These are phyloP conservation scores for Bipolaris gigantea DNA, from an alignment of 2,329 filamentous ascomycete species.

Conservation along the genomic window DNA sequence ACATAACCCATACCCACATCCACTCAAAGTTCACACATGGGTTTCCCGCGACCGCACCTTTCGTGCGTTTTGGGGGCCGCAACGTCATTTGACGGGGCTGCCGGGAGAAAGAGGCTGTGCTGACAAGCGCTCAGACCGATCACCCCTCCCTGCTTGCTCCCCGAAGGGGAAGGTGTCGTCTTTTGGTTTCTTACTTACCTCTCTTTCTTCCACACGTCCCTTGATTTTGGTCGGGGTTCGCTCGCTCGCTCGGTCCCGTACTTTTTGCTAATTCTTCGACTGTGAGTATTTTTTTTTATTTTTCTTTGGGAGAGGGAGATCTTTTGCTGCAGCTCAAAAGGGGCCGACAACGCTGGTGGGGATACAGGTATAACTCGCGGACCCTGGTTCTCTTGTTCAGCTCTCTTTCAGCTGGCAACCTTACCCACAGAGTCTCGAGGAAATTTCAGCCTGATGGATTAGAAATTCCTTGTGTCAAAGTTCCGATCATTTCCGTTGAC, in stretches of 20 bases:
- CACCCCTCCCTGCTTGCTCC: not conserved
- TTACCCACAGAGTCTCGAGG: not conserved
- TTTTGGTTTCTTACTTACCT: not conserved
- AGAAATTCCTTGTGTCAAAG: not conserved
- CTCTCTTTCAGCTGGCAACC: not conserved
- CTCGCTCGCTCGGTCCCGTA: not conserved
- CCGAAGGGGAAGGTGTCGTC: not conserved
- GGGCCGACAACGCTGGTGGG: not conserved
- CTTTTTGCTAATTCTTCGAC: not conserved
- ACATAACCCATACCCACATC: not conserved
- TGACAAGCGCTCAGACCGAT: not conserved
- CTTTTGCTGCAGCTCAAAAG: not conserved
- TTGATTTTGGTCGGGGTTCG: not conserved
- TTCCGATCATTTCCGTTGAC: not conserved
- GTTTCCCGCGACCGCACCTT: not conserved
- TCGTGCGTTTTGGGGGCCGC: not conserved
- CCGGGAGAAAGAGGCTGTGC: conserved; percentile 1
- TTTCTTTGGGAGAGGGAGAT: not conserved
- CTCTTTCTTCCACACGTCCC: not conserved
- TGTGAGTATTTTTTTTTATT: not conserved
- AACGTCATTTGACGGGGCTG: conserved; percentile 4
- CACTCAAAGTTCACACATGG: not conserved
- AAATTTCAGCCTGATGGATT: not conserved
- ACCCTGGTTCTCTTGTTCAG: not conserved
- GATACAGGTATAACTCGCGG: not conserved